Conservation (phyloP, 2,329 filamentous ascomycete genomes). For the Lachnellula cervina region DNA sequence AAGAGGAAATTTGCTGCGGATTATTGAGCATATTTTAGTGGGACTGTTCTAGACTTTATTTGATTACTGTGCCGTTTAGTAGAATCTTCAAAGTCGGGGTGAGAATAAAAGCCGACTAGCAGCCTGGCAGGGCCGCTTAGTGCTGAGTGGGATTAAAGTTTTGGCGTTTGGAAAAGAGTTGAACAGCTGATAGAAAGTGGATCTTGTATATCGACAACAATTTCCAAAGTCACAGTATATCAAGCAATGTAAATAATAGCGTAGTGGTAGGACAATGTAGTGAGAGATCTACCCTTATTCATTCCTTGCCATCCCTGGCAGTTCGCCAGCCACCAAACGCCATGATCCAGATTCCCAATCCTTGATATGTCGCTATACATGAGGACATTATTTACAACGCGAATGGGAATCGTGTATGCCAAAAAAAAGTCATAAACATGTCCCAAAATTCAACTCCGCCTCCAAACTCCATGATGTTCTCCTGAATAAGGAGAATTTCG, state of each 20-base stretch:
- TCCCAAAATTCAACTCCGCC: neutral
- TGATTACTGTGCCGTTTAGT: neutral
- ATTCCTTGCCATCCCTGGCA: neutral
- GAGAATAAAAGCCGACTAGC: too few species aligned
- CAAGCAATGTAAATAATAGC: neutral
- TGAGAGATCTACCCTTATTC: neutral
- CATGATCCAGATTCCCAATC: neutral
- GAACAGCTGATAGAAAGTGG: too few species aligned
- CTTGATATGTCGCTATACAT: neutral
- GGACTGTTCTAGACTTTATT: neutral
- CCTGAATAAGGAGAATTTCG: neutral
- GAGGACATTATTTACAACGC: neutral
- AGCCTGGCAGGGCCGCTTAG: too few species aligned
- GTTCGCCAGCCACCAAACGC: neutral
- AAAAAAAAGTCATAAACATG: neutral
- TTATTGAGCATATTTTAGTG: neutral
- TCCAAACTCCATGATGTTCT: neutral
- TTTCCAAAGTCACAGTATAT: too few species aligned
- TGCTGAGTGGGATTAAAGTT: too few species aligned
- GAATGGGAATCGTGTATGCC: neutral
- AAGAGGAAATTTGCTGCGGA: neutral
- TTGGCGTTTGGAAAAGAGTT: too few species aligned
- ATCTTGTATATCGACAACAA: too few species aligned
- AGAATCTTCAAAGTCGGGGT: neutral
- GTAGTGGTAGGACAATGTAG: neutral